Conservation (phyloP, 257 asterid species). For the Anisodus acutangulus region DNA sequence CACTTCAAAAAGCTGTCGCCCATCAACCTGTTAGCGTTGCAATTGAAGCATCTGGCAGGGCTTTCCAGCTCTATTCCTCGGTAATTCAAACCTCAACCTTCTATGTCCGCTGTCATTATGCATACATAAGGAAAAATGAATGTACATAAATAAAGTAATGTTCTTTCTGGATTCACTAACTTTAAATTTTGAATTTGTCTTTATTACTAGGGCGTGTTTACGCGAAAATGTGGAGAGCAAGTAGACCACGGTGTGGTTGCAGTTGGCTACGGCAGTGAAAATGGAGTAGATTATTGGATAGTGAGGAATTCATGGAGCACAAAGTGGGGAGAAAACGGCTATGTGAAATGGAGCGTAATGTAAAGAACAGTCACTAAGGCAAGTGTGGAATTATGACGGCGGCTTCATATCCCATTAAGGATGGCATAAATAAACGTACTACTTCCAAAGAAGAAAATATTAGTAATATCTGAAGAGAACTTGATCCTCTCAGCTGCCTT, state of each 20-base stretch:
- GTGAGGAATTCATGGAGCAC: constrained; percentile 90
- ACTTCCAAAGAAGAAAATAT: neutral
- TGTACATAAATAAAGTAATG: neutral
- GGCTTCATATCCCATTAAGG: constrained; percentile 80
- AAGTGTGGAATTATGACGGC: constrained; percentile 76
- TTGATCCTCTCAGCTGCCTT: neutral
- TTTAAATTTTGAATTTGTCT: neutral
- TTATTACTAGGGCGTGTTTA: constrained; percentile 59
- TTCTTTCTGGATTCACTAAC: neutral
- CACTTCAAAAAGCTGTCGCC: constrained; percentile 77
- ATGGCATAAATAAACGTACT: constrained; percentile 15
- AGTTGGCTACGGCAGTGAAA: constrained; percentile 76
- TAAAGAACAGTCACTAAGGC: constrained; percentile 38
- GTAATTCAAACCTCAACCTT: constrained; percentile 40
- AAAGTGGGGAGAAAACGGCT: constrained; percentile 82
- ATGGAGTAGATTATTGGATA: constrained; percentile 72
- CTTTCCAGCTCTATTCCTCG: constrained; percentile 68
- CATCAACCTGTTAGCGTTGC: constrained; percentile 89
- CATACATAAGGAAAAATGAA: neutral
- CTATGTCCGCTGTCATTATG: neutral
- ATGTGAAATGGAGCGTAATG: constrained; percentile 64
- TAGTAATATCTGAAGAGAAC: neutral
- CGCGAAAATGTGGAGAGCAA: constrained; percentile 60
- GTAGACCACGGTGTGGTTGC: constrained; percentile 82
- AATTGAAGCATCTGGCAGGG: constrained; percentile 82